phyloP scores from a whole-genome alignment of 495 filamentous ascomycete genomes.

The Penicillium goetzii region DNA sequence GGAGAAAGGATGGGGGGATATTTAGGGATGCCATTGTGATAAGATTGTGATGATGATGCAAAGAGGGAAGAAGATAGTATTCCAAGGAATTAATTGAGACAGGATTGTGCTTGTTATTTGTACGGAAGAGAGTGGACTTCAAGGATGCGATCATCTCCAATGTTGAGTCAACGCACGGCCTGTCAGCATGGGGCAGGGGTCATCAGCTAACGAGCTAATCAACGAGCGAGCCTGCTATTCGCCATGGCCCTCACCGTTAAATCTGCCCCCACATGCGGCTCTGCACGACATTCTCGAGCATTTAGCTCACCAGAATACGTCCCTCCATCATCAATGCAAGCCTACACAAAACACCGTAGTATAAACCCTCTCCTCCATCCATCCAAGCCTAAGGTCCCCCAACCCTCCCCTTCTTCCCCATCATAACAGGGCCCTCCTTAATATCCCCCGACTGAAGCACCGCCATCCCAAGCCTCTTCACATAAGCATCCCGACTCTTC shows the following conservation, averaged over 20 bases:
- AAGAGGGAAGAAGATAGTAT: too few species aligned
- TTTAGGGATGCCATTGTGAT: conserved; percentile 15
- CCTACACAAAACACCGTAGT: background rate
- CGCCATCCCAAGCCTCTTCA: conserved; percentile 50
- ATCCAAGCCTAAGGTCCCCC: background rate
- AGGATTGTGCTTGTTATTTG: background rate
- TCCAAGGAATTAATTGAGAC: background rate
- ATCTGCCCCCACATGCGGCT: background rate
- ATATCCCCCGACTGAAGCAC: conserved; percentile 39
- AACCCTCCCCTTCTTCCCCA: background rate
- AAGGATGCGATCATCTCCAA: background rate
- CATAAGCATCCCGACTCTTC: conserved; percentile 50
- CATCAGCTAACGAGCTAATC: background rate
- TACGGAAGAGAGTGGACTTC: background rate
- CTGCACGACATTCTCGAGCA: background rate
- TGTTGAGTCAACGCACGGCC: too few species aligned
- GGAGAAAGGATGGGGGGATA: conserved; percentile 27
- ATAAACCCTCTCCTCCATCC: too few species aligned
- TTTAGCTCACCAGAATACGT: background rate
- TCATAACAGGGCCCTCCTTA: conserved; percentile 3
- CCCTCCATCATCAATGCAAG: background rate
- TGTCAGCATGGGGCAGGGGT: conserved; percentile 2
- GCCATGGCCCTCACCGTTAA: background rate
- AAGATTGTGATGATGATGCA: background rate
- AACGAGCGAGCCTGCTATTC: background rate